Evolutionary conservation across 768 basidiomycete species (phyloP), one percentile per base, ranked within the genome.

Genomic region (Mycena chlorophos): DNA sequence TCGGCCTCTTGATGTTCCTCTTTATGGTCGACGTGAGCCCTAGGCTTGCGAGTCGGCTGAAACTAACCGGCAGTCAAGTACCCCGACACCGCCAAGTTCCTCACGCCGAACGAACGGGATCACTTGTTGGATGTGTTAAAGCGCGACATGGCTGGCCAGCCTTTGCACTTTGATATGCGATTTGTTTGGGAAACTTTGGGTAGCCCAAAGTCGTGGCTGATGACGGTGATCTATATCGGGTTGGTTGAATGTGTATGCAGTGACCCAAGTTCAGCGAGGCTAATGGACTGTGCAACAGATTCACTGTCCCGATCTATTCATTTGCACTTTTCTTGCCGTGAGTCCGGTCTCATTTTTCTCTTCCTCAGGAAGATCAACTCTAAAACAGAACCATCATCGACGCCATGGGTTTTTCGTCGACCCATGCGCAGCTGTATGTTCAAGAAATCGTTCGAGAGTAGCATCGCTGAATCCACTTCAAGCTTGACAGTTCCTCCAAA

Each of bases 31-130:
- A 79, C 56, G 73, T 73, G 40, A 38, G 69, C 59, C 23, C 39
- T 26, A 34, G 43, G 5, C 5, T 14, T 29, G 10, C 26, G n/a
- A 2, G 16, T 29, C 1, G 22, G 3, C 13, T n/a, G 12, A 13
- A 45, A 27, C 5, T 42, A 38, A 3, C 30, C 25, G 30, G 23
- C 13, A 23, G 25, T 14, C 3, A 52, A 73, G 72, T 78, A 75
- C 61, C 76, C 78, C 19, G 69, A 74, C 47, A 79, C 76, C 0
- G 77, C 78, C 25, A 74, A 57, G 29, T 80, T 79, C 68, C 61
- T 79, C 14, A 72, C 68, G 10, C 57, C 66, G 3, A 51, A 56
- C 3, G 78, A 79, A 57, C 67, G 69, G 27, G 60, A 63, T 0
- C 66, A 69, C 54, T 52, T 75, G 4, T 49, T 71, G 2, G 64